Base-by-base conservation (phyloP, 768 basidiomycete genomes). In the Astraeus odoratus region DNA sequence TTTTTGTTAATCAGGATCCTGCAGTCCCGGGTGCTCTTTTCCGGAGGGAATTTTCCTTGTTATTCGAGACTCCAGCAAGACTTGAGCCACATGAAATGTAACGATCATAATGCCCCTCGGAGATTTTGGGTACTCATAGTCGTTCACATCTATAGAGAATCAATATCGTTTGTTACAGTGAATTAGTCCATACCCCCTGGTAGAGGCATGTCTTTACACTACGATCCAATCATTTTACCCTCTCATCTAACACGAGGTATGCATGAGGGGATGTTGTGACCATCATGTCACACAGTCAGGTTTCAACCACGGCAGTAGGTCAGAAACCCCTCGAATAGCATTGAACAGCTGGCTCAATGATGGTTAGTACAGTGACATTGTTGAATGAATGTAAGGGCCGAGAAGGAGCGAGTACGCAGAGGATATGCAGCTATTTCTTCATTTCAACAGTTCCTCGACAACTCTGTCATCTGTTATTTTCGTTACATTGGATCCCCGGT, bases 391-490 rank as follows among this genome's bases (percentile, higher is more conserved):
- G 64, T 55, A 58, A 42, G 44, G 46, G 52, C 56, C 39, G 48
- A 50, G 46, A 47, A 36, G 39, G 51, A 31, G 43, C 46, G 57
- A 50, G 52, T 49, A 48, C 61, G 53, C 35, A 31, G 41, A n/a
- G 46, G 60, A 51, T 59, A 64, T 64, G 50, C 33, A 41, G 54
- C 51, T 39, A 51, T 34, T 26, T 38, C 53, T 48, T 69, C 53
- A 76, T 57, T 85, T 86, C 67, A 94, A 69, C 51, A 93, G 71
- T 67, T 91, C 88, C 65, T 93, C 87, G 20, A 94, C 83, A 33
- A 93, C 72, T 60, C 81, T 77, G 58, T 93, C 90, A 56, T 91
- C 88, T 33, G 77, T 65, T 62, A 90, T 86, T 64, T 85, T 82
- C 12, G 81, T 72, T 37, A 85, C 80, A 59, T 92, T 93, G 15